Base-by-base conservation (phyloP, 768 basidiomycete genomes). In the Asterophora lycoperdoides region DNA sequence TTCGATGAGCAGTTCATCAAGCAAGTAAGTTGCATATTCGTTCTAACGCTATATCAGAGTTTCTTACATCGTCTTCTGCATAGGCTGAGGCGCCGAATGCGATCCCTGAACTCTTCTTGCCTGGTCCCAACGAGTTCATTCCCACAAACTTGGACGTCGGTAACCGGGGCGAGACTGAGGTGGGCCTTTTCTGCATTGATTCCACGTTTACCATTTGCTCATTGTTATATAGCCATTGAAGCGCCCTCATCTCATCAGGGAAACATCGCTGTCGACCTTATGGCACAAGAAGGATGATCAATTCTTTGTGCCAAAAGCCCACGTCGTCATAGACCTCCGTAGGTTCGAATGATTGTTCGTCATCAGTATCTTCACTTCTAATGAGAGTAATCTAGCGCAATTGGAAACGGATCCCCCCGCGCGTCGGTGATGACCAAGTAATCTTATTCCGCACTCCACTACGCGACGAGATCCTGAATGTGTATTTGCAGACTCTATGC, bases 211-310 rank as follows among this genome's bases (percentile, higher is more conserved):
- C 13, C 30, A 37, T 56, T 35, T 59, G 26, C 26, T 30, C 54
- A 34, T 49, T 37, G 19, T 36, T 30, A 37, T 51, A 5, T 60
- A 95, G 91, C 87, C 89, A 20, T 67, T 77, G 50, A 80, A 78
- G 51, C 78, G 88, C 10, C 94, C 95, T 3, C 71, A 78, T 51
- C 77, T 93, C 51, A 78, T 98, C 47, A 72, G 80, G 28, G 79
- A 93, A 64, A 88, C 83, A 0, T 69, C 79, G 0, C 58, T 85
- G 20, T 86, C 85, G 4, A 77, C 83, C 10, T 69, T 98, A 3
- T 99, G 95, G 94, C 81, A 93, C 69, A 99, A 99, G 74, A 93
- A 93, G 63, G 96, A 99, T 63, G 95, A 99, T 65, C 79, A 75
- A 52, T 99, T 96, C 72, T 95, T 92, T 88, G 81, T 95, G 8